Evolutionary conservation across 1,139 yeast species (phyloP), one percentile per base, ranked within the genome.

Genomic region (Pneumocystis jirovecii): DNA sequence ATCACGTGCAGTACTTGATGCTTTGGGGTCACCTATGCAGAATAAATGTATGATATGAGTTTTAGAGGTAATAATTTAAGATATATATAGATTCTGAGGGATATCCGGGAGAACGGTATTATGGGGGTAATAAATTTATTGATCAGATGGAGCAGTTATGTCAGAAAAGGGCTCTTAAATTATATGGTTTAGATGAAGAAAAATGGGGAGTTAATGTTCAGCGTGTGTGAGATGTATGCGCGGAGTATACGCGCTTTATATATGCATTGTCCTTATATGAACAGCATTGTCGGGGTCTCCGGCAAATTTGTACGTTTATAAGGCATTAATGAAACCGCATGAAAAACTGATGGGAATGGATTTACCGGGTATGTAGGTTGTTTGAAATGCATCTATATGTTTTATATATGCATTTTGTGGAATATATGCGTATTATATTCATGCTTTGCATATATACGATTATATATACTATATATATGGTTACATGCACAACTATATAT

Each of bases 131-230:
- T 87, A 93, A 91, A 79, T 89, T 86, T 79, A 93, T 93, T 73
- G 98, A 93, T 81, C 85, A 89, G 77, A 89, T 89, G 77, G 98
- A 93, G 80, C 76, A 83, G 63, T 80, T 93, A 72, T 93, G 97
- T 79, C 97, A 91, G 80, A 81, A 86, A 73, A 85, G 98, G 78
- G 98, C 97, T 66, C 82, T 93, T 71, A 82, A 86, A 69, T 96
- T 97, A 34, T 93, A 93, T 80, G 78, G 82, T 72, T 76, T 90
- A 67, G 83, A 87, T 72, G 80, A 91, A 64, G 95, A 85, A 70
- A 83, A 85, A 76, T 93, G 98, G 97, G 97, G 98, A 69, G 97
- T 93, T 73, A 93, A 93, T 74, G 98, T 93, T 65, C 98, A 93
- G 80, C 67, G 37, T 21, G 19, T 17, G 2, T 1, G 40, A 8